Percentiles rank a stretch among this genome's conserved stretches.
These are phyloP conservation scores for Artomyces pyxidatus DNA, from an alignment of 768 basidiomycete species.

Conservation along the genomic window DNA sequence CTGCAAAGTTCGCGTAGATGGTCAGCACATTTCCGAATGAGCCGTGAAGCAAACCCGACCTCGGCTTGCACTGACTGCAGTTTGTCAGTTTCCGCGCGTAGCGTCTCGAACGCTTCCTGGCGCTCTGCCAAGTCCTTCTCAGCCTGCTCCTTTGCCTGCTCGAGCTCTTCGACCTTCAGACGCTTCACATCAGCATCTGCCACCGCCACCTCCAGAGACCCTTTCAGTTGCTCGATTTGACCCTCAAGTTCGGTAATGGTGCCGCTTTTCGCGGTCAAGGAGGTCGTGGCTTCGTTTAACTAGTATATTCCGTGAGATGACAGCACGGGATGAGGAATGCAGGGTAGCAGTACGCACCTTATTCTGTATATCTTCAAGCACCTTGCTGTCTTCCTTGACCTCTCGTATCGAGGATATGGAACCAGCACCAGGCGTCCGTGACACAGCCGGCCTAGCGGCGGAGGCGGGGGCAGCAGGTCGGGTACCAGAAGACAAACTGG, in stretches of 20 bases:
- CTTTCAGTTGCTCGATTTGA: conserved; percentile 37
- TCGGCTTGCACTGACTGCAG: not conserved
- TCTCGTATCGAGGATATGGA: conserved; percentile 75
- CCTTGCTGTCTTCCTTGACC: conserved; percentile 53
- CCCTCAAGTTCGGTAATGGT: conserved; percentile 44
- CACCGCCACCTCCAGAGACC: conserved; percentile 38
- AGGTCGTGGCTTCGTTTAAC: conserved; percentile 53
- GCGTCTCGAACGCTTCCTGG: not conserved
- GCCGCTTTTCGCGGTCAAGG: conserved; percentile 44
- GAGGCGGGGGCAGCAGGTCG: conserved; percentile 27
- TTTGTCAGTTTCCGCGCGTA: not conserved
- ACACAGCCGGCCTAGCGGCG: conserved; percentile 26
- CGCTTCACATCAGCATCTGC: not conserved
- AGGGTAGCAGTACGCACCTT: conserved; percentile 43
- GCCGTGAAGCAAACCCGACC: conserved; percentile 14
- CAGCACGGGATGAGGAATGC: not conserved
- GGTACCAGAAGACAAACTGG: conserved; percentile 25
- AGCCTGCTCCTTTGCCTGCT: not conserved
- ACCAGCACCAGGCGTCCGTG: conserved; percentile 37
- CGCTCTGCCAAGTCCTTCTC: not conserved
- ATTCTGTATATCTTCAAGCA: conserved; percentile 45
- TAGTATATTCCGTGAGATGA: conserved; percentile 22
- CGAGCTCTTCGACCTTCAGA: not conserved
- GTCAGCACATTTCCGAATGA: not conserved
- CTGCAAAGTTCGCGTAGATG: conserved; percentile 27